Percentiles rank a stretch among this genome's conserved stretches.
phyloP scores from a whole-genome alignment of 768 basidiomycete species.

The Hortiboletus flavorubellus region DNA sequence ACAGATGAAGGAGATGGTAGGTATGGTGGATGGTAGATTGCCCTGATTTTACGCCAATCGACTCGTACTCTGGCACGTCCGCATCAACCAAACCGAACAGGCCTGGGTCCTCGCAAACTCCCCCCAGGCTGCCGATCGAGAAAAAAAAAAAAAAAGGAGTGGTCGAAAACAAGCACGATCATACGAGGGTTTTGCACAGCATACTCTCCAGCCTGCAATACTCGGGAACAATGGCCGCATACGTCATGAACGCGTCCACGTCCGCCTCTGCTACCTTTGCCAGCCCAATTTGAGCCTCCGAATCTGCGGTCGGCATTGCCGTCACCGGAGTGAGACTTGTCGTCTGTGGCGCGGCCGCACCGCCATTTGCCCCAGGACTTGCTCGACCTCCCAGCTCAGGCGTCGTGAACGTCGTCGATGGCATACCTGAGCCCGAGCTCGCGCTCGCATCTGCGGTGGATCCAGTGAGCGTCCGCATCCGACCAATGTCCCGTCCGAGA shows the following conservation, averaged over 20 bases:
- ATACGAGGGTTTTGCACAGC: constrained; percentile 61
- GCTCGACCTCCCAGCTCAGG: constrained; percentile 48
- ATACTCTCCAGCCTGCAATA: constrained; percentile 77
- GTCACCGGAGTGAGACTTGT: constrained; percentile 67
- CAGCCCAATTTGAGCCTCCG: constrained; percentile 71
- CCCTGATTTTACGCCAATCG: not conserved
- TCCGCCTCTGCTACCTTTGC: constrained; percentile 84
- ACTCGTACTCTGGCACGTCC: not conserved
- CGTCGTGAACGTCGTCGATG: constrained; percentile 57
- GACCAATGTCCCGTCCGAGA: constrained; percentile 34
- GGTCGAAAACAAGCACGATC: not conserved
- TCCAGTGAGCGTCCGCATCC: constrained; percentile 55
- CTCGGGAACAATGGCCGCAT: constrained; percentile 83
- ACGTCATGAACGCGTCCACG: constrained; percentile 79
- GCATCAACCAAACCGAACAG: not conserved
- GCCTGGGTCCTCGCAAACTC: too few relatives aligned
- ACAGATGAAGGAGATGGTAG: constrained; percentile 3
- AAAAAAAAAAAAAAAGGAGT: not conserved
- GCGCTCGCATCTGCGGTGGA: constrained; percentile 37
- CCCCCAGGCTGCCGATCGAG: not conserved
- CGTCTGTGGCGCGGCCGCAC: constrained; percentile 37
- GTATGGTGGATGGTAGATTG: not conserved
- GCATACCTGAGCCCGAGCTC: constrained; percentile 35
- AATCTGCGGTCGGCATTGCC: constrained; percentile 67
- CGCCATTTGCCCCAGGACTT: constrained; percentile 34